Percentiles rank a stretch among this genome's conserved stretches.
Evolutionary conservation across 495 filamentous ascomycete species (phyloP).

Genomic region (Neurospora sp.): DNA sequence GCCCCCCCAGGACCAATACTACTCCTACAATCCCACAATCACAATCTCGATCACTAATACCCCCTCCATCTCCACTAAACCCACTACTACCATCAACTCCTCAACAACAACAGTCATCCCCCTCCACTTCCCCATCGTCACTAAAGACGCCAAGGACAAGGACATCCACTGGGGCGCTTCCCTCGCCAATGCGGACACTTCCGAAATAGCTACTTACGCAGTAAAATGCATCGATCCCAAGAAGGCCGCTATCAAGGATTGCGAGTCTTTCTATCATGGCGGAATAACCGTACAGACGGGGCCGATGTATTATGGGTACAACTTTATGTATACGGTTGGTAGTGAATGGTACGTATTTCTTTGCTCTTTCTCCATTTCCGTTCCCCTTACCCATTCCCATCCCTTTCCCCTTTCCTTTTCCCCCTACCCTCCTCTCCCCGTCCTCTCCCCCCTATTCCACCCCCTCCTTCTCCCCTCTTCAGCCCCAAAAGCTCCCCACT

Average conservation of each 20-base stretch:
- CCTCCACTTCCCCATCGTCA: background rate
- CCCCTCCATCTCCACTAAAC: background rate
- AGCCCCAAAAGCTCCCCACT: background rate
- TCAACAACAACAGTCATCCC: background rate
- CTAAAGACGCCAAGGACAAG: background rate
- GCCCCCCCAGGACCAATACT: background rate
- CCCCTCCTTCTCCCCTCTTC: too few species aligned
- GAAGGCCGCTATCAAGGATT: background rate
- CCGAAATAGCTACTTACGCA: background rate
- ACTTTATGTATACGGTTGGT: background rate
- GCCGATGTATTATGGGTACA: background rate
- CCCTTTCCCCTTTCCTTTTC: too few species aligned
- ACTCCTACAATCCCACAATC: background rate
- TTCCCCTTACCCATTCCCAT: too few species aligned
- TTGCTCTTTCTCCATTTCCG: background rate
- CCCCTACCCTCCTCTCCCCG: too few species aligned
- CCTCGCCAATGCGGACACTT: background rate
- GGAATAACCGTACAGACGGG: background rate
- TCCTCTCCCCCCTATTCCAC: too few species aligned
- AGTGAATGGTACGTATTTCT: background rate
- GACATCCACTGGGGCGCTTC: background rate
- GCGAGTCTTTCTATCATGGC: background rate
- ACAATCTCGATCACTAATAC: background rate
- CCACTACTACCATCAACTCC: background rate
- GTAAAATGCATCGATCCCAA: background rate